Evolutionary conservation across 495 filamentous ascomycete species (phyloP), one percentile per base, ranked within the genome.

Genomic region (Sordaria brevicollis): DNA sequence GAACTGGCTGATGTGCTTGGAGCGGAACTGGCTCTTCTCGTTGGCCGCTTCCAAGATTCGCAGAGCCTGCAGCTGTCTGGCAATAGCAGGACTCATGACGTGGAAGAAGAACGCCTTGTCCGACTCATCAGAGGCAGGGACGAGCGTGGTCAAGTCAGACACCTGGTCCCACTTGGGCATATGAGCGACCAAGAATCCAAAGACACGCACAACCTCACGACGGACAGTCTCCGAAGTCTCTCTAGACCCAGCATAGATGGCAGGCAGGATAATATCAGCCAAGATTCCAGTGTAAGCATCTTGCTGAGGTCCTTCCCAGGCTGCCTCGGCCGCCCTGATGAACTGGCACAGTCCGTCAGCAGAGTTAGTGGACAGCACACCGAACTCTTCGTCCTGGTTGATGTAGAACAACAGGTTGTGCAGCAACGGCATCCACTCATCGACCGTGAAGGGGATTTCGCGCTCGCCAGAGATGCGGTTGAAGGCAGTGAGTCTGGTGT

Each of bases 101-200:
- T 97, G 96, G 78, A 83, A 91, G 81, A 98, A 98, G 81, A 98
- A 97, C 8, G 91, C 95, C 3, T 97, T 93, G 41, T 96, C 88
- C 5, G 83, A 79, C 21, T 84, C 82, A 57, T 97, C 94, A 67
- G 90, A 88, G 3, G 84, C 87, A 37, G 89, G 87, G 36, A 94
- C 86, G 29, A 99, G 85, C 0, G 83, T 82, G 66, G 86, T 83
- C 83, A 98, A 87, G 76, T 97, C 96, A 36, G 85, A 82, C 43
- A 97, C 86, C 54, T 88, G 84, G 5, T 84, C 72, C 87, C 91
- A 92, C 11, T 83, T 74, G 3, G 91, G 86, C 72, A 94, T 89
- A 43, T 86, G 79, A 69, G 89, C 88, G 68, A 97, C 85, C 7
- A 98, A 81, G 77, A 90, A 89, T 33, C 91, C 92, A 73, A 97